Base-by-base conservation (phyloP, 73 alveolate genomes). In the Uronychia setigera region DNA sequence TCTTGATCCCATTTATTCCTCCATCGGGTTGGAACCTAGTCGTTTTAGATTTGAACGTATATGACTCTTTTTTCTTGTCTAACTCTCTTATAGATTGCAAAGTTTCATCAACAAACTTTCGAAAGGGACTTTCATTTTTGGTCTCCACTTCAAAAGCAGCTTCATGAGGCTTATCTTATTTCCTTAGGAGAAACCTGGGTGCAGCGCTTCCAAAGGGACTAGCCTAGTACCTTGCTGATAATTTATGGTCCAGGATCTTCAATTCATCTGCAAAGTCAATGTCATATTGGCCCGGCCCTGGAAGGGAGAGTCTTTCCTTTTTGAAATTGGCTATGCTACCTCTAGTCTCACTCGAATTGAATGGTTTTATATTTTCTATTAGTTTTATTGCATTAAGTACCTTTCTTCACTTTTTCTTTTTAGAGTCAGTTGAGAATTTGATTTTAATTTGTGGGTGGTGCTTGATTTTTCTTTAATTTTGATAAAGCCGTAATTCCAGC, bases 241-340 rank as follows among this genome's bases (percentile, higher is more conserved):
- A 75, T 26, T 78, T 78, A 33, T 78, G 84, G 75, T 78, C 84
- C 1, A 78, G 84, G 19, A 78, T 29, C 26, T 33, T 32, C 14
- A 78, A 75, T 33, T 78, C 84, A 14, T 78, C 84, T 32, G 57
- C 29, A 32, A 78, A 78, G 32, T 34, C 59, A 0, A 35, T 26
- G 32, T 78, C 84, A 33, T 78, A 78, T 27, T 30, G 76, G 26
- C 84, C 84, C 0, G 84, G 84, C 1, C 84, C 84, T 9, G 84
- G 84, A 19, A 11, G 67, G 67, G 67, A 46, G n/a, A 11, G 19
- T 46, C 67, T 5, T 5, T 46, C 67, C 19, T 46, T 46, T 19
- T 46, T 46, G n/a, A 46, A 46, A 19, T 11, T 11, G 67, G 67
- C 67, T 11, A 46, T 46, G 19, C n/a, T 11, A 19, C 5, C 19